phyloP scores from a whole-genome alignment of 108 stramenopile species.

The Thalassiosira profunda region DNA sequence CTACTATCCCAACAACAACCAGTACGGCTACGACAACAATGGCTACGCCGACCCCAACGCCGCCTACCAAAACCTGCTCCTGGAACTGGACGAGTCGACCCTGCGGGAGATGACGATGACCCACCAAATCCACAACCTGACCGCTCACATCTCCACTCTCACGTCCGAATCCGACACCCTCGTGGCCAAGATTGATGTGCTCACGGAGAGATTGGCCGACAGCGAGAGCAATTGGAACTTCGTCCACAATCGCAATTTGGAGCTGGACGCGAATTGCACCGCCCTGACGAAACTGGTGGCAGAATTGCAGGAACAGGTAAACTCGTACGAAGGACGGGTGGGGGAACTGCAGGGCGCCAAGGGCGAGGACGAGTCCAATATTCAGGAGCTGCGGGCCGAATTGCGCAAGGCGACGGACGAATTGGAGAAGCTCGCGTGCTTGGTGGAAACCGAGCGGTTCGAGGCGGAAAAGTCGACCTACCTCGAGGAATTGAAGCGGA shows the following conservation, averaged over 20 bases:
- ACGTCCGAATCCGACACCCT: constrained; percentile 24
- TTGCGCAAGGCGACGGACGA: constrained; percentile 49
- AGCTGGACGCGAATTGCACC: constrained; percentile 78
- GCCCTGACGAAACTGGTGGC: constrained; percentile 38
- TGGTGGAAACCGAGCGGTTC: constrained; percentile 47
- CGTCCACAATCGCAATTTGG: constrained; percentile 60
- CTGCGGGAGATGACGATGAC: constrained; percentile 46
- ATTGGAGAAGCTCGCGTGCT: constrained; percentile 45
- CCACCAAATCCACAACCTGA: constrained; percentile 41
- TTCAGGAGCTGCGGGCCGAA: constrained; percentile 27
- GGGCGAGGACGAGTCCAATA: constrained; percentile 1
- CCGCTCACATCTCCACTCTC: no score
- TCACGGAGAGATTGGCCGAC: constrained; percentile 82
- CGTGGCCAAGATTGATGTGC: constrained; percentile 47
- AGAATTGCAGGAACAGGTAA: constrained; percentile 50
- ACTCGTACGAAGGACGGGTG: constrained; percentile 35
- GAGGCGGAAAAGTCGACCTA: constrained; percentile 56
- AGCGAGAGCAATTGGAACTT: constrained; percentile 55
- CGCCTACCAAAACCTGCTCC: constrained; percentile 36
- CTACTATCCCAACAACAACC: constrained; percentile 1
- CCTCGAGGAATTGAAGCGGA: constrained; percentile 35
- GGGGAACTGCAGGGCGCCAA: constrained; percentile 31
- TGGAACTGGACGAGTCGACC: constrained; percentile 46
- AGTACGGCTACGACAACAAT: neutral
- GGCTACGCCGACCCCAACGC: constrained; percentile 15